Percentiles rank a stretch among this genome's conserved stretches.
Evolutionary conservation across 2,329 filamentous ascomycete genomes (phyloP).

Genomic region (Cadophora gregata): DNA sequence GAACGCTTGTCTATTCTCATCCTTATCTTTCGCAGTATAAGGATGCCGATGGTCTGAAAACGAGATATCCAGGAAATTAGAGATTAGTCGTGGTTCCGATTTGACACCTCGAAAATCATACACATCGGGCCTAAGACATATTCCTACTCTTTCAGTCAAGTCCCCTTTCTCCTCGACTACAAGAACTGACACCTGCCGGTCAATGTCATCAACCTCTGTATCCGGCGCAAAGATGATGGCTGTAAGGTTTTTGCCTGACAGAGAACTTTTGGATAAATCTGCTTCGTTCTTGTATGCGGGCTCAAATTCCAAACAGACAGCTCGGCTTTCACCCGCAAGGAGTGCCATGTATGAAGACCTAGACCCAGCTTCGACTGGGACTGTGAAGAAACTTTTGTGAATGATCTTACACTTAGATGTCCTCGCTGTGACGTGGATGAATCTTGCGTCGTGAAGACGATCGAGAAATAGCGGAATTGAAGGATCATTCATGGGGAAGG

Average conservation of each 20-base stretch:
- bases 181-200: slow-evolving; percentile 1
- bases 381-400: too few species aligned
- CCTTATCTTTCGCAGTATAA: neutral
- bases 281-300: neutral
- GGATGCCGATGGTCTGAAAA: neutral
- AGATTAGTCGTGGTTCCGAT: neutral
- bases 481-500: neutral
- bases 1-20: neutral
- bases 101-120: neutral
- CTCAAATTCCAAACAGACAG: neutral
- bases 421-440: slow-evolving; percentile 4
- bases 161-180: neutral
- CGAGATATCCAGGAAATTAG: neutral
- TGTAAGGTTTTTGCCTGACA: neutral
- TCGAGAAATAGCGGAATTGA: neutral
- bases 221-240: slow-evolving; percentile 1
- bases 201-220: neutral
- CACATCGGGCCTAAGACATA: neutral
- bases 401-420: neutral
- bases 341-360: slow-evolving; percentile 1
- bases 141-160: neutral
- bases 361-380: too few species aligned
- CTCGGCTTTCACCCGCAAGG: neutral
- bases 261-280: neutral
- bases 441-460: neutral